Percentiles rank a stretch among this genome's conserved stretches.
phyloP scores from a whole-genome alignment of 164 flowering plant species.

The Akebia trifoliata region DNA sequence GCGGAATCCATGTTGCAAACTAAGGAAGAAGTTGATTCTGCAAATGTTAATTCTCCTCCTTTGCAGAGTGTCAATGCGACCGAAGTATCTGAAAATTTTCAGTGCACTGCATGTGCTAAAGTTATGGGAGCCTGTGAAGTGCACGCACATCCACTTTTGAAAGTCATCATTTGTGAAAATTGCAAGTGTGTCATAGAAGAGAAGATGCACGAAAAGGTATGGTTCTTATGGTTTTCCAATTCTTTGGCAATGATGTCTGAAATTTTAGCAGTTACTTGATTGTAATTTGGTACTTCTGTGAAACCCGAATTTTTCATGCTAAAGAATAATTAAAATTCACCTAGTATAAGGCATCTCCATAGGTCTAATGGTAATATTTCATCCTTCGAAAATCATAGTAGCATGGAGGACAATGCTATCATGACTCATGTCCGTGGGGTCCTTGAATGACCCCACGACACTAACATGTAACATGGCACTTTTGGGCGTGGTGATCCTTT shows the following conservation, averaged over 20 bases:
- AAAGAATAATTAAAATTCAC: no score
- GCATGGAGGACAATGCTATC: background rate
- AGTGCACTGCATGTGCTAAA: slow-evolving; percentile 67
- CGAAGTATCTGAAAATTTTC: slow-evolving; percentile 23
- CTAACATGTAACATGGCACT: no score
- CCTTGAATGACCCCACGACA: no score
- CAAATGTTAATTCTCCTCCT: slow-evolving; percentile 18
- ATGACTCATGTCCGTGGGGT: no score
- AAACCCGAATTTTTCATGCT: no score
- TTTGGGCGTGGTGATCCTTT: no score
- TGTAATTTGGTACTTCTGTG: background rate
- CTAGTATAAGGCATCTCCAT: no score
- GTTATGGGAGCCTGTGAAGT: slow-evolving; percentile 33
- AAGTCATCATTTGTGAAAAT: slow-evolving; percentile 59
- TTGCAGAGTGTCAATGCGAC: slow-evolving; percentile 6
- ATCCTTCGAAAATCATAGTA: no score
- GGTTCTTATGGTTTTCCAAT: background rate
- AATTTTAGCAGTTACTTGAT: background rate
- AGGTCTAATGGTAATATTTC: no score
- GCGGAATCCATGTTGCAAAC: slow-evolving; percentile 22
- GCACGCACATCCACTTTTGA: slow-evolving; percentile 62
- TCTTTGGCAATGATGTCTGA: background rate
- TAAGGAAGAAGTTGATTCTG: slow-evolving; percentile 19
- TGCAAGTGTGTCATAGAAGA: slow-evolving; percentile 53
- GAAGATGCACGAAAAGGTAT: slow-evolving; percentile 55